Base-by-base conservation (phyloP, 345 rosid species). In the Dimocarpus longan region DNA sequence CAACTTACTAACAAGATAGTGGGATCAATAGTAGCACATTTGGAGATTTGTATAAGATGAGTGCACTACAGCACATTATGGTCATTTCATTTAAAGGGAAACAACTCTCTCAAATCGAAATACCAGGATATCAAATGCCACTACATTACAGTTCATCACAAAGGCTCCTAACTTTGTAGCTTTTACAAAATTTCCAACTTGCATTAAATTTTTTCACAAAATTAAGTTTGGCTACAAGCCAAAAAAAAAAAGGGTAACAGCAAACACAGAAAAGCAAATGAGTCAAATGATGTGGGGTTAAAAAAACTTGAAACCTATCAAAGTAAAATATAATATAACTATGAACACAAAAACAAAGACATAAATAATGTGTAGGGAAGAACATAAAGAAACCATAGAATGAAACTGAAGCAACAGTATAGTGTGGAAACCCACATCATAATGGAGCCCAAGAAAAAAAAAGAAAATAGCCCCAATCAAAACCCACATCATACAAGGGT, bases 351-450 rank as follows among this genome's bases (percentile, higher is more conserved):
- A 76, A 68, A 21, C n/a, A 70, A 22, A 60, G 71, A 69, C 59
- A 42, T 48, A 7, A 56, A 54, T 60, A 7, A 57, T 59, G 74
- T 22, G 32, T 19, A 24, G 68, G 64, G 69, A 70, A 73, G 66
- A 71, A 63, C 50, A 59, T 42, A 43, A 56, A 39, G 6, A 24
- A 74, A 15, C 57, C 62, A 68, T 15, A 69, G 40, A 66, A 67
- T 24, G 69, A 62, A 64, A 13, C 52, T 48, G 70, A 72, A 22
- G 8, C 48, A 75, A 79, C 78, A 21, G 70, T 70, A 11, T 21
- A 54, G 37, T 28, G 68, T 68, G 69, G 48, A 63, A 76, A 69
- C 76, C 62, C 84, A 82, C 71, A 64, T 56, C 46, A 70, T 40
- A 82, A 79, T n/a, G 60, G 24, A 57, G 43, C 6, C 19, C n/a